These are phyloP conservation scores for Nemania sp. DNA, from an alignment of 2,329 filamentous ascomycete species.

Conservation along the genomic window DNA sequence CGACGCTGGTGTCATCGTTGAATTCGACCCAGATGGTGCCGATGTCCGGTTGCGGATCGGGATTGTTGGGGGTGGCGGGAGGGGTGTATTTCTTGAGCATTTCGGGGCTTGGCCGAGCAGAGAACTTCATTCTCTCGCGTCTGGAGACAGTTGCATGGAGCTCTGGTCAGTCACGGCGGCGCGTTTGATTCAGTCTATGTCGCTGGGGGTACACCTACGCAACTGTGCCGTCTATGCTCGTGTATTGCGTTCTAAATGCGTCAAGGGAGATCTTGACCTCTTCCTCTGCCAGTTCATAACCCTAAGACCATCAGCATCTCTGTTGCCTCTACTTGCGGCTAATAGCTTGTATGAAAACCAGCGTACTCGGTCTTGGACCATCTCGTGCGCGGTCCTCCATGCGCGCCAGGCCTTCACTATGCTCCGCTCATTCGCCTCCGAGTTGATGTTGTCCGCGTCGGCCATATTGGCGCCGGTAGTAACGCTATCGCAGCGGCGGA, in stretches of 20 bases:
- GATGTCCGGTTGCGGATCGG: conserved; percentile 78
- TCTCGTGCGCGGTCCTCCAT: conserved; percentile 93
- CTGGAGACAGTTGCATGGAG: conserved; percentile 59
- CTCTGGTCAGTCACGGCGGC: conserved; percentile 23
- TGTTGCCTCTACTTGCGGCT: not conserved
- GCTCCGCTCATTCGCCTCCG: conserved; percentile 62
- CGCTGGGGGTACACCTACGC: conserved; percentile 68
- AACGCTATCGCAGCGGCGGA: not conserved
- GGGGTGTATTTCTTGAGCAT: conserved; percentile 90
- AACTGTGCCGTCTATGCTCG: conserved; percentile 77
- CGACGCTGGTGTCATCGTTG: conserved; percentile 79
- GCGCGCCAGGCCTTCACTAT: conserved; percentile 87
- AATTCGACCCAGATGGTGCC: conserved; percentile 96
- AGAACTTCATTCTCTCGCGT: conserved; percentile 87
- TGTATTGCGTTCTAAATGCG: conserved; percentile 81
- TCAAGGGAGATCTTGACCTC: conserved; percentile 89
- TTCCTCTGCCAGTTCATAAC: conserved; percentile 90
- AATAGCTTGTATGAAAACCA: conserved; percentile 35
- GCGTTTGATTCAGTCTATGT: not conserved
- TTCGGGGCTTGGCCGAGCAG: conserved; percentile 81
- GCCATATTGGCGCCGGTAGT: conserved; percentile 52
- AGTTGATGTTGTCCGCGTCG: conserved; percentile 55
- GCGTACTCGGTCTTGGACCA: conserved; percentile 89
- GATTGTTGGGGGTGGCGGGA: conserved; percentile 74
- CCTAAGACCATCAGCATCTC: conserved; percentile 64